A percentile compares a stretch with the other conserved stretches of the same genome.
phyloP scores from a whole-genome alignment of 1,284 basidiomycete species.

The Mixia osmundae region DNA sequence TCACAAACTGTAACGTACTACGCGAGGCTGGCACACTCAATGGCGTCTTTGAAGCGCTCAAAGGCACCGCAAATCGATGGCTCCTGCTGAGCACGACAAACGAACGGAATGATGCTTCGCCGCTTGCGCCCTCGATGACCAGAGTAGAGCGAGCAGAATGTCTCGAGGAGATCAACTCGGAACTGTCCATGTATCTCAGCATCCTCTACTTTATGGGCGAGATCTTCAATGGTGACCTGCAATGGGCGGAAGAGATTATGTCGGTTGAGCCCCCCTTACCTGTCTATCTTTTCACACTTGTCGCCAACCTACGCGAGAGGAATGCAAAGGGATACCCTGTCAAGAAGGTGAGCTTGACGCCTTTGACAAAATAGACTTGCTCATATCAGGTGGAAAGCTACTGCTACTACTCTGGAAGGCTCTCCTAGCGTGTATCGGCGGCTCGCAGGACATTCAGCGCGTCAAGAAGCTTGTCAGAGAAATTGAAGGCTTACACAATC shows the following conservation, averaged over 20 bases:
- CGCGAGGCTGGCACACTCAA: slow-evolving; percentile 62
- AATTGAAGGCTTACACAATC: slow-evolving; percentile 29
- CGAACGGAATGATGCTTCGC: slow-evolving; percentile 3
- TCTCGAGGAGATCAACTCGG: slow-evolving; percentile 65
- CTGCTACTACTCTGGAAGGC: slow-evolving; percentile 94
- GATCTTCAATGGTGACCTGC: slow-evolving; percentile 67
- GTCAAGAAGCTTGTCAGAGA: slow-evolving; percentile 71
- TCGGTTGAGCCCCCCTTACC: slow-evolving; percentile 81
- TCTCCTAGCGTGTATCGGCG: slow-evolving; percentile 73
- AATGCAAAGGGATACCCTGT: slow-evolving; percentile 86
- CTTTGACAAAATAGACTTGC: neutral
- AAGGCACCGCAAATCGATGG: slow-evolving; percentile 70
- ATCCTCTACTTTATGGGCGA: slow-evolving; percentile 87
- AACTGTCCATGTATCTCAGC: slow-evolving; percentile 70
- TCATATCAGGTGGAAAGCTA: slow-evolving; percentile 31
- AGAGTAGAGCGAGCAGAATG: slow-evolving; percentile 41
- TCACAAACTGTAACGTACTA: slow-evolving; percentile 74
- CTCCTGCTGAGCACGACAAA: slow-evolving; percentile 36
- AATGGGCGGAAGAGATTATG: slow-evolving; percentile 90
- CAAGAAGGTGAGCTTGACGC: slow-evolving; percentile 43
- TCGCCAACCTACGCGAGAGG: slow-evolving; percentile 75
- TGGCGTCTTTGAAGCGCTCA: slow-evolving; percentile 63
- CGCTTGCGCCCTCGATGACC: slow-evolving; percentile 14
- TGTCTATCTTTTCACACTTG: slow-evolving; percentile 69
- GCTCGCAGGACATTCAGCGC: slow-evolving; percentile 57